phyloP scores from a whole-genome alignment of 1,284 basidiomycete genomes.

The Microbotryum scabiosae region DNA sequence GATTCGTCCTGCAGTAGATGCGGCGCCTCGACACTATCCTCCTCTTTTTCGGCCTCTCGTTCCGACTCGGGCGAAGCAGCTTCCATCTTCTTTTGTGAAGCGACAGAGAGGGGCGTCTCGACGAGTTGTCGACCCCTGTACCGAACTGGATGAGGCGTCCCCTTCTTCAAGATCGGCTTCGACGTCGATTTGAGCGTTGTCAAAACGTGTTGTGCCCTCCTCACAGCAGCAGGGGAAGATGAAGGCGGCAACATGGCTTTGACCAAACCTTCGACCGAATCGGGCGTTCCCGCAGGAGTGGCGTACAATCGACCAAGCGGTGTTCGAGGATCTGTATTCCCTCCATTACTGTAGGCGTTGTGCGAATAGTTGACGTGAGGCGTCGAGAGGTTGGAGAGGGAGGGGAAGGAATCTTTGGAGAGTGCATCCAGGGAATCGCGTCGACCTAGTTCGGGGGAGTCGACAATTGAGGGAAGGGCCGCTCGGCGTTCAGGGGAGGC shows the following conservation, averaged over 20 bases:
- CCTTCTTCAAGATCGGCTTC: slow-evolving; percentile 16
- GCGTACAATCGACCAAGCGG: background rate
- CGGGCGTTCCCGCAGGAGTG: background rate
- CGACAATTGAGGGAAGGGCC: too few species aligned
- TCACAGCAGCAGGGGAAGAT: slow-evolving; percentile 19
- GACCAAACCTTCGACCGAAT: background rate
- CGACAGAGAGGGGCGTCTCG: slow-evolving; percentile 1
- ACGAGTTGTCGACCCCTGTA: slow-evolving; percentile 1
- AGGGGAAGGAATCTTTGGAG: slow-evolving; percentile 1
- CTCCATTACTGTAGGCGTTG: background rate
- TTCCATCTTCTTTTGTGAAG: background rate
- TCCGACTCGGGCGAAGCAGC: background rate
- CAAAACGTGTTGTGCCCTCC: slow-evolving; percentile 31
- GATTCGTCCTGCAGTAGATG: slow-evolving; percentile 54
- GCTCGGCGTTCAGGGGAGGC: too few species aligned
- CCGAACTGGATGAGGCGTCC: slow-evolving; percentile 23
- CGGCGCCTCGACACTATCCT: slow-evolving; percentile 10
- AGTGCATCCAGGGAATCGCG: too few species aligned
- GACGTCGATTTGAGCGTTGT: slow-evolving; percentile 31
- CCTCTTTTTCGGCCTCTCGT: background rate
- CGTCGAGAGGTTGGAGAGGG: slow-evolving; percentile 1
- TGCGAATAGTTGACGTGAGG: background rate
- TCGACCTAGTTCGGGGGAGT: too few species aligned
- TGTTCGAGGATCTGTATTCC: slow-evolving; percentile 5
- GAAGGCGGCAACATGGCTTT: background rate